Evolutionary conservation across 2,329 filamentous ascomycete genomes (phyloP), one percentile per base, ranked within the genome.

Genomic region (Alternaria arborescens): DNA sequence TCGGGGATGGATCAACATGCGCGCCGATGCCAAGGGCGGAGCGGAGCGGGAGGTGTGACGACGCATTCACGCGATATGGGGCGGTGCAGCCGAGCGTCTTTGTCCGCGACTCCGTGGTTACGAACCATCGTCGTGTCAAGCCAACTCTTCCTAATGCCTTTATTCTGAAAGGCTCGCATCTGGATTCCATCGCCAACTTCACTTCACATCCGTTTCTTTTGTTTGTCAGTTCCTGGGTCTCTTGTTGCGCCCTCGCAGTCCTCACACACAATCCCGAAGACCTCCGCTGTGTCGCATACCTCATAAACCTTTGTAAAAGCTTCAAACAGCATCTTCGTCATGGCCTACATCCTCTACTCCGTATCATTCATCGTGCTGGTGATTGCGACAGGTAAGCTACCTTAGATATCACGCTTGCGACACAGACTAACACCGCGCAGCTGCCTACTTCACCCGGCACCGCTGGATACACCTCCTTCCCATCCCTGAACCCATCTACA

Each of bases 331-430:
- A 60, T 58, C 46, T 58, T 71, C 77, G 80, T 70, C 69, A 97
- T 96, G 92, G 85, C 82, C 65, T 95, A 94, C 82, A 77, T 96
- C 66, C 87, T 97, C 81, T 97, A 93, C 82, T 88, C 87, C 70
- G 78, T 94, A 66, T 88, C 87, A 73, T 86, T 97, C 77, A 79
- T 90, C 70, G 85, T 91, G 75, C 84, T 97, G 72, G 75, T 94
- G 70, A 74, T 86, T 67, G 90, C 89, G 61, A 95, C 92, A 57
- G 82, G 89, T 91, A 83, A 62, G 82, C 16, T 52, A 38, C 50
- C 44, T 26, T 56, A 46, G 30, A 32, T 52, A 41, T 53, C 52
- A 53, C 51, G 56, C 43, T 24, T 32, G 60, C 47, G 41, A 43
- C 48, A 34, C 4, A 8, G 68, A 62, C 70, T 72, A 59, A 62